Evolutionary conservation across 768 basidiomycete species (phyloP).

Genomic region (Leccinum sublutescens): DNA sequence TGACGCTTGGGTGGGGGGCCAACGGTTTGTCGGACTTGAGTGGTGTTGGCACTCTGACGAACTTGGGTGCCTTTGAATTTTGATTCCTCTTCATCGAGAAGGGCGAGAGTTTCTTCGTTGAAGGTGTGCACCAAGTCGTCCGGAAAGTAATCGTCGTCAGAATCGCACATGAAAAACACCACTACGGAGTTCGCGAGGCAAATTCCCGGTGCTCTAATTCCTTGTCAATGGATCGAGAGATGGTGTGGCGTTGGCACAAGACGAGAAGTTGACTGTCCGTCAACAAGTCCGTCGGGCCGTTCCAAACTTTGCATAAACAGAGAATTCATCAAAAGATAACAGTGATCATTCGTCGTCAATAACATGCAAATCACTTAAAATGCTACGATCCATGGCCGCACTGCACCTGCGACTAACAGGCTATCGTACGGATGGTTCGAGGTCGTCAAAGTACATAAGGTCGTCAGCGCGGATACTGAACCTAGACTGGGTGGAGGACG

Average conservation of each 20-base stretch:
- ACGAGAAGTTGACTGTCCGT: background rate
- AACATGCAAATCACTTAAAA: conserved; percentile 7
- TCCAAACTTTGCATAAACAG: background rate
- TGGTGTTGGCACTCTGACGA: conserved; percentile 8
- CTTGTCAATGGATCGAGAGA: background rate
- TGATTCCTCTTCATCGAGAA: conserved; percentile 58
- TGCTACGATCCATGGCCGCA: conserved; percentile 10
- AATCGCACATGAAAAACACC: conserved; percentile 49
- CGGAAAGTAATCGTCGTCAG: conserved; percentile 65
- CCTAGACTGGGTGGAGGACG: conserved; percentile 13
- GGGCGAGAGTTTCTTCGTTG: conserved; percentile 60
- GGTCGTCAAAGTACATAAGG: conserved; percentile 29
- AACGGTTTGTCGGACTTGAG: conserved; percentile 25
- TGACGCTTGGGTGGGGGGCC: conserved; percentile 53
- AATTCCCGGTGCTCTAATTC: background rate
- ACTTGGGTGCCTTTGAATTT: conserved; percentile 34
- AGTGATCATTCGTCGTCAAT: conserved; percentile 1
- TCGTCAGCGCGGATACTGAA: conserved; percentile 21
- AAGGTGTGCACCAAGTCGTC: conserved; percentile 54
- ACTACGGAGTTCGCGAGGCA: background rate
- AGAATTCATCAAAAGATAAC: background rate
- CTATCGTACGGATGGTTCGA: conserved; percentile 6
- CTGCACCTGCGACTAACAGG: conserved; percentile 9
- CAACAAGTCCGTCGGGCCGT: background rate
- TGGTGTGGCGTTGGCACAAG: background rate